Conservation (phyloP, 106 monocot genomes). For the Chionographis japonica region DNA sequence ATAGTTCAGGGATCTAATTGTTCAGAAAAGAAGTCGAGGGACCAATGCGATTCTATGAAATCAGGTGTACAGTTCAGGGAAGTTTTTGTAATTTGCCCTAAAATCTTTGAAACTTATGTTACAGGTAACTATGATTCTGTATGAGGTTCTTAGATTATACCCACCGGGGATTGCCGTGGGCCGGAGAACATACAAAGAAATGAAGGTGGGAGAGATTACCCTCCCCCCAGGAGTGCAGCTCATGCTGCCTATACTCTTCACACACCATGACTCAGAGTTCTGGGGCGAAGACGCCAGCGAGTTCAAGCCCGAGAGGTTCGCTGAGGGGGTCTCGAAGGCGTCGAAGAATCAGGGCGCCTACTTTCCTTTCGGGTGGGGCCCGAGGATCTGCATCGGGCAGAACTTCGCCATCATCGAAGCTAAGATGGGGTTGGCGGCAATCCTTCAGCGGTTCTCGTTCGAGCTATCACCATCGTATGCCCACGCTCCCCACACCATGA, state of each 20-base stretch:
- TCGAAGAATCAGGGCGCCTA: conserved; percentile 22
- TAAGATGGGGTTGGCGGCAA: conserved; percentile 33
- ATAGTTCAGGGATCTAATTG: neutral
- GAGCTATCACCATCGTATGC: conserved; percentile 43
- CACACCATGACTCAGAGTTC: conserved; percentile 40
- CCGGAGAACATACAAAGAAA: conserved; percentile 20
- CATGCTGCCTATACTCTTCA: conserved; percentile 24
- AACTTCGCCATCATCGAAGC: conserved; percentile 54
- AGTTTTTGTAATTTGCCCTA: neutral
- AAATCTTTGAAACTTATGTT: neutral
- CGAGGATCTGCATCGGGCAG: conserved; percentile 50
- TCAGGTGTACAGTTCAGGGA: neutral
- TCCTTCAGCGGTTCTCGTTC: conserved; percentile 48
- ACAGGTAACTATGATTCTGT: conserved; percentile 27
- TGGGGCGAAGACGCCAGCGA: conserved; percentile 60
- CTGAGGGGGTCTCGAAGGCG: conserved; percentile 44
- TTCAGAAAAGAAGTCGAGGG: neutral
- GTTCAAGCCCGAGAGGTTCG: conserved; percentile 64
- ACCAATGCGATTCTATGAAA: too few species aligned
- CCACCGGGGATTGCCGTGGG: conserved; percentile 15
- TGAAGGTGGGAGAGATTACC: conserved; percentile 22
- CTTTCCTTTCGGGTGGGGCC: conserved; percentile 60
- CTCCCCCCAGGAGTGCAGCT: conserved; percentile 31
- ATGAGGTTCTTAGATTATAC: conserved; percentile 32
- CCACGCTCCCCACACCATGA: conserved; percentile 40